Conservation (phyloP, 495 filamentous ascomycete species). For the Penicillium silybi region DNA sequence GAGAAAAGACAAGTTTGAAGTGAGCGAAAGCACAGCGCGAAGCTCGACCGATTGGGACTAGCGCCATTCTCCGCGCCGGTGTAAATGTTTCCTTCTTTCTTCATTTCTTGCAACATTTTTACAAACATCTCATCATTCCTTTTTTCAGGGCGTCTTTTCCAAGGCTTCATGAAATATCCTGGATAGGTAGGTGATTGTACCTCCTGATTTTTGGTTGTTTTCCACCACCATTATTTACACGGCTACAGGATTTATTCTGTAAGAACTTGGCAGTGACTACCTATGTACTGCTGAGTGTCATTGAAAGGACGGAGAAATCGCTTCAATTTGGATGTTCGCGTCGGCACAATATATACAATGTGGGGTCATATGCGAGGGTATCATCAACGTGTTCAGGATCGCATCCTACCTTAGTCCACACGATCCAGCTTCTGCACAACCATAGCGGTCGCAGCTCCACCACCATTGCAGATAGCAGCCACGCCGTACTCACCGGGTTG, state of each 20-base stretch:
- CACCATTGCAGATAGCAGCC: conserved; percentile 95
- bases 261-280: too few species aligned
- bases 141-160: too few species aligned
- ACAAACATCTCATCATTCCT: too few species aligned
- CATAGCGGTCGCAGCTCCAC: conserved; percentile 85
- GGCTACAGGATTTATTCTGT: too few species aligned
- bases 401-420: conserved; percentile 36
- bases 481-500: conserved; percentile 90
- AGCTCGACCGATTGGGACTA: conserved; percentile 16
- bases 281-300: background rate
- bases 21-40: background rate
- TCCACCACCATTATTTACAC: background rate
- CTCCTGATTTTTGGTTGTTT: background rate
- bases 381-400: conserved; percentile 9
- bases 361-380: conserved; percentile 13
- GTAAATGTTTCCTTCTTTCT: too few species aligned
- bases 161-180: too few species aligned
- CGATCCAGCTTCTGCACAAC: conserved; percentile 83
- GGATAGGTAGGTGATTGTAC: too few species aligned
- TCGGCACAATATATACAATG: conserved; percentile 2
- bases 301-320: background rate
- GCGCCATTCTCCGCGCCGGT: conserved; percentile 15
- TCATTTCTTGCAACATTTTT: too few species aligned
- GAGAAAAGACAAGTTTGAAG: background rate
- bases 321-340: background rate